Base-by-base conservation (phyloP, 2,329 filamentous ascomycete genomes). In the Calonectria leucothoes region DNA sequence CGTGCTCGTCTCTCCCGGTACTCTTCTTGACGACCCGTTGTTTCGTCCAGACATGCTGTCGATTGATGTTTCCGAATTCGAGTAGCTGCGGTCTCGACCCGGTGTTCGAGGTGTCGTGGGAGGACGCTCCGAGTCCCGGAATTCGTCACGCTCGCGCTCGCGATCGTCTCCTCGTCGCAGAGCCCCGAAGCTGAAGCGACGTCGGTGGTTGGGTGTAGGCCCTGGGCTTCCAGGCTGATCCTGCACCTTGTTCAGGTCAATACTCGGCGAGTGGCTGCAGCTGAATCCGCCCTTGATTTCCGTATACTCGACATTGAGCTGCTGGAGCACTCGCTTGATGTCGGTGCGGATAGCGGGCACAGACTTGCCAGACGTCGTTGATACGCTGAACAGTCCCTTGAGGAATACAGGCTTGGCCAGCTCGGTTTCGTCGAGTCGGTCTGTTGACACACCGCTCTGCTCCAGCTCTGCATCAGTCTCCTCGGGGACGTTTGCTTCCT, bases 321-420 rank as follows among this genome's bases (percentile, higher is more conserved):
- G 93, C 77, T 93, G 93, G 66, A 99, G 86, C 3, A 98, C 97
- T 64, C 96, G 91, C 81, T 97, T 97, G 78, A 99, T 94, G 82
- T 99, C 97, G 8, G 92, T 88, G 48, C 96, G 92, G 75, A 99
- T 99, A 72, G 95, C 92, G 1, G 92, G 88, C 14, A 98, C 91
- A 1, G 96, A 95, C 82, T 97, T 98, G 81, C 93, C 97, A 71
- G 95, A 98, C 8, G 97, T 99, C 0, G 97, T 99, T 5, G 95
- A 97, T 68, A 98, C 97, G 80, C 96, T 98, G 86, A 99, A 98
- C 23, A 99, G 89, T 6, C 97, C 97, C 85, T 98, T 99, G 71
- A 99, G 90, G 83, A 94, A 98, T 4, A 98, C 97, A 0, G 97
- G 97, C 83, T 98, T 98, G 67, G 96, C 93, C 74, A 96, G 91